Base-by-base conservation (phyloP, 495 filamentous ascomycete genomes). In the Daldinia caldariorum region DNA sequence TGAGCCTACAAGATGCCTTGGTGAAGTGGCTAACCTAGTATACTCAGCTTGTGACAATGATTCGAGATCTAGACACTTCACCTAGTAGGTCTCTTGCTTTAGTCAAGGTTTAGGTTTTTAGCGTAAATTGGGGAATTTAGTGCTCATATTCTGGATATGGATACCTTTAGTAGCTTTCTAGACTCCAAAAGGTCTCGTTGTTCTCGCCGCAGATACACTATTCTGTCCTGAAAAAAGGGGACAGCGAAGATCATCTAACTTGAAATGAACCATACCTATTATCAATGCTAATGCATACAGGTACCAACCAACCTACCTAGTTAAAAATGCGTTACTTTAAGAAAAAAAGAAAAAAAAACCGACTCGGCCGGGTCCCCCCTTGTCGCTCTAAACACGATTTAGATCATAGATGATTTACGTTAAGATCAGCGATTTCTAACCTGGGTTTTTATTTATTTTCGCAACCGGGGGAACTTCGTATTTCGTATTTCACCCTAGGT, bases 381-480 rank as follows among this genome's bases (percentile, higher is more conserved):
- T 53, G 63, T 59, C 34, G 49, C 51, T 35, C 55, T 34, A 43
- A 53, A 45, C 35, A 53, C 26, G 49, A 51, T 55, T 26, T 49
- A 71, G 61, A 60, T 60, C 37, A 56, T 67, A 67, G 1, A 59
- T 62, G 41, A 67, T 67, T 71, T 47, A 43, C 58, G 69, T 49
- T 67, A 71, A 63, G 69, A 71, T 71, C 63, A 51, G 69, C 69
- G 14, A 56, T 16, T 18, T 31, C 10, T 41, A 50, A 59, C 58
- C 59, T 67, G 59, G 53, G 26, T 26, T 26, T 26, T 26, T 26
- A 26, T 26, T 26, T n/a, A n/a, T 71, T 71, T 63, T 39, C 13
- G 34, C 54, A 45, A 41, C 31, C 14, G 32, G 43, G 43, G 39
- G 63, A 34, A 51, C 43, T 67, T 71, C 59, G 63, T 71, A 71